These are phyloP conservation scores for Sphagnum magellanicum DNA, from an alignment of 228 moss, liverwort and hornwort genomes.

Conservation along the genomic window DNA sequence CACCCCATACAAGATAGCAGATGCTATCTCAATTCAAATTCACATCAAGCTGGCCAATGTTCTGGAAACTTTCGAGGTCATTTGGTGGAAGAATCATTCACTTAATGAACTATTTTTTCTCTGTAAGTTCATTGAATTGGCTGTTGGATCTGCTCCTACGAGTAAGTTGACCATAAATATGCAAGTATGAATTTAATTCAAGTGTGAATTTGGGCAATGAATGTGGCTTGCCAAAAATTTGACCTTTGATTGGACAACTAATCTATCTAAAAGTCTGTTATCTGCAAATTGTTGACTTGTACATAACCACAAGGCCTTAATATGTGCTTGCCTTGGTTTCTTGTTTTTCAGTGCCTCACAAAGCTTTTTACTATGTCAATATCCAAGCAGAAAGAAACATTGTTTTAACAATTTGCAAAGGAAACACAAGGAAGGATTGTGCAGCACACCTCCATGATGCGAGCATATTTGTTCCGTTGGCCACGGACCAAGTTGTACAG, in stretches of 20 bases:
- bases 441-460: conserved; percentile 48
- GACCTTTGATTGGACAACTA: no score
- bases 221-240: no score
- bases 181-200: no score
- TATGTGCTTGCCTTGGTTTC: no score
- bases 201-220: no score
- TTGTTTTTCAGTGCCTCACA: no score
- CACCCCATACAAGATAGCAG: neutral
- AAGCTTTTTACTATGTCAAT: no score
- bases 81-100: neutral
- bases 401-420: neutral
- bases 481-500: conserved; percentile 56
- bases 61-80: neutral
- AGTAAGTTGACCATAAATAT: neutral
- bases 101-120: neutral
- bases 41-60: neutral
- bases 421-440: neutral
- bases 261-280: neutral
- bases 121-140: neutral
- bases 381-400: no score
- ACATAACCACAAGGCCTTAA: no score
- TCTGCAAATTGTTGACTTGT: no score
- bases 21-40: neutral
- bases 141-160: neutral
- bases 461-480: conserved; percentile 76